Percentiles rank a stretch among this genome's conserved stretches.
Evolutionary conservation across 768 basidiomycete genomes (phyloP).

Genomic region (Boletus huronensis): DNA sequence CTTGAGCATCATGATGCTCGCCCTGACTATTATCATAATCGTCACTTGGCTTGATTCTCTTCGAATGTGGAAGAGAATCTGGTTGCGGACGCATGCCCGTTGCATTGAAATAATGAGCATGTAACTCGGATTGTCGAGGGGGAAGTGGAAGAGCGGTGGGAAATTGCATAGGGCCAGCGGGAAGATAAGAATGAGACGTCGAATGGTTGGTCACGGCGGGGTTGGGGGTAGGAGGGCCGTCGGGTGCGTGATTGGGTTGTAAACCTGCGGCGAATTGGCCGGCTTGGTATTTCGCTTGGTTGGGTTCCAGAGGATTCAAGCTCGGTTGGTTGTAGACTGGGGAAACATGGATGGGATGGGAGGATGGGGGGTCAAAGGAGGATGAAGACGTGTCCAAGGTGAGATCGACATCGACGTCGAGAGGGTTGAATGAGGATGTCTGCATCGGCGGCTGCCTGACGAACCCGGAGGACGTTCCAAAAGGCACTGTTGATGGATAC

Average conservation of each 20-base stretch:
- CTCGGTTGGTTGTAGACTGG: slow-evolving; percentile 14
- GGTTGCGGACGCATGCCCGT: neutral
- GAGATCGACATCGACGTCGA: slow-evolving; percentile 3
- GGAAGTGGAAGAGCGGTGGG: slow-evolving; percentile 27
- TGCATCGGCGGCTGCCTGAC: slow-evolving; percentile 7
- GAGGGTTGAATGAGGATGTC: slow-evolving; percentile 10
- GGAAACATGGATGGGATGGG: slow-evolving; percentile 10
- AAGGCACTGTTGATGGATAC: slow-evolving; percentile 13
- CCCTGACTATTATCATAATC: slow-evolving; percentile 14
- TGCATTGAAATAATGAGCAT: slow-evolving; percentile 23
- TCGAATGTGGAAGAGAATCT: slow-evolving; percentile 7
- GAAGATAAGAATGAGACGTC: slow-evolving; percentile 15
- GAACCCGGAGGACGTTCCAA: slow-evolving; percentile 11
- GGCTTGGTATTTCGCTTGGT: slow-evolving; percentile 16
- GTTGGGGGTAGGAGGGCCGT: slow-evolving; percentile 10
- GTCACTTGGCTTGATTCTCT: slow-evolving; percentile 22
- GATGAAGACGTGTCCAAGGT: slow-evolving; percentile 16
- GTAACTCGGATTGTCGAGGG: slow-evolving; percentile 28
- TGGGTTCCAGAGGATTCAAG: slow-evolving; percentile 8
- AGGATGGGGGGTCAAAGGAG: slow-evolving; percentile 7
- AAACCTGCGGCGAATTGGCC: slow-evolving; percentile 3
- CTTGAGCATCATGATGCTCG: slow-evolving; percentile 22
- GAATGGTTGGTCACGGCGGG: neutral
- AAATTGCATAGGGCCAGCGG: slow-evolving; percentile 32
- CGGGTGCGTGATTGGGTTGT: slow-evolving; percentile 9